Evolutionary conservation across 148 eudicot genomes (phyloP), one percentile per base, ranked within the genome.

Genomic region (Rhododendron kiyosumense): DNA sequence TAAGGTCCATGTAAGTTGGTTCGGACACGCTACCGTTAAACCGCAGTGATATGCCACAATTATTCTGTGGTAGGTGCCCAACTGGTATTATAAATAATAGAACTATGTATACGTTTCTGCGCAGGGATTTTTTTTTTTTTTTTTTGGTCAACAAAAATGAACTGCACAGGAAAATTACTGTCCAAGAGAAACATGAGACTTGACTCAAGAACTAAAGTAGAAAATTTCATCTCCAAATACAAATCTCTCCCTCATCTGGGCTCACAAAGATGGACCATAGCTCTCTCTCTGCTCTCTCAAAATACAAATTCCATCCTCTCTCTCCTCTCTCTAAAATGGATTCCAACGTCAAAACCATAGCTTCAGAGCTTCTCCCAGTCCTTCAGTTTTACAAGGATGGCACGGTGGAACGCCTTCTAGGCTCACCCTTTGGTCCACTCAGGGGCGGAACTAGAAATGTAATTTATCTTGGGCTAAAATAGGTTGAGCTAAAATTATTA

Each of bases 311-410:
- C 69, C 69, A 20, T 24, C 26, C 81, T n/a, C 82, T 48, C 82
- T 12, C 59, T 5, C 83, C 20, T 2, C 69, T 54, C 49, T 65
- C 38, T 51, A 51, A 14, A 76, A 81, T 76, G 76, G 85, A 51
- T 63, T 48, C 59, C 84, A 61, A 74, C 76, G 54, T 80, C 45
- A 83, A 87, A 81, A 87, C 88, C 15, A 83, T 91, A 10, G 78
- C 82, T 26, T n/a, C 74, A 1, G 90, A 91, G 43, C 85, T 90
- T 67, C 79, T 48, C 5, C 91, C 89, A 6, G 7, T 90, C 84
- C 74, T 91, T 65, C 57, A 86, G 24, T 86, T 92, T 46, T 85
- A 85, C 89, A 90, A 84, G 79, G 88, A 91, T 54, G 94, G 94
- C 76, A 83, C 86, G 20, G 87, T 91, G 7, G 90, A 90, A 48